phyloP scores from a whole-genome alignment of 805 yeast species.

The Hanseniaspora thailandica region DNA sequence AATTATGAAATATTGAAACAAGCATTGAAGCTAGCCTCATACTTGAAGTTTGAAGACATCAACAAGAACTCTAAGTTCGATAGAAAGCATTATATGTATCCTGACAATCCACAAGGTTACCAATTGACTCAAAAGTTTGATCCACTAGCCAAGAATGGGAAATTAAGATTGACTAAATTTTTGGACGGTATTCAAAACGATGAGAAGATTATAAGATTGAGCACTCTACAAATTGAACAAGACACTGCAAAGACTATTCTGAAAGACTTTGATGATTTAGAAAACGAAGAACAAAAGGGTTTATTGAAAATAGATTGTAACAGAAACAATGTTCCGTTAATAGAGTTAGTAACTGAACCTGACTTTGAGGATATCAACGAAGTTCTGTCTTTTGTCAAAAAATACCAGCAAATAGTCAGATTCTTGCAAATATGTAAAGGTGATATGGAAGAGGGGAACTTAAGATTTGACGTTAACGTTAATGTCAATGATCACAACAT shows the following conservation, averaged over 20 bases:
- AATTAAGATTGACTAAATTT: conserved; percentile 35
- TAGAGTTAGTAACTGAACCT: conserved; percentile 86
- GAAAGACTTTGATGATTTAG: conserved; percentile 22
- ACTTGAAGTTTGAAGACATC: conserved; percentile 48
- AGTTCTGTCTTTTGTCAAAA: conserved; percentile 67
- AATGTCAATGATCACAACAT: conserved; percentile 61
- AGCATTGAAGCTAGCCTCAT: conserved; percentile 63
- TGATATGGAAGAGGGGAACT: conserved; percentile 86
- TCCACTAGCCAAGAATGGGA: conserved; percentile 68
- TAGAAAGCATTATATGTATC: conserved; percentile 90
- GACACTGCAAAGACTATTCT: conserved; percentile 80
- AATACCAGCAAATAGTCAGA: conserved; percentile 60
- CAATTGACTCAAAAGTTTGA: conserved; percentile 83
- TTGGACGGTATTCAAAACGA: conserved; percentile 41
- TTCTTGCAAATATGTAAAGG: conserved; percentile 71
- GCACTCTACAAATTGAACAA: conserved; percentile 84
- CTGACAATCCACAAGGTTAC: conserved; percentile 92
- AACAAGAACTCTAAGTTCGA: conserved; percentile 59
- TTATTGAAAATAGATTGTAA: conserved; percentile 58
- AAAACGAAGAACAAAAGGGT: conserved; percentile 24
- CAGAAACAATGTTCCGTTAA: conserved; percentile 72
- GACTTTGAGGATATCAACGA: conserved; percentile 59
- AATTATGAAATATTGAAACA: conserved; percentile 61
- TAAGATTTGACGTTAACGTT: conserved; percentile 90
- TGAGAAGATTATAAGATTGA: conserved; percentile 45